A percentile compares a stretch with the other conserved stretches of the same genome.
Conservation (phyloP, 306 rosid genomes). For the Myrica gale region DNA sequence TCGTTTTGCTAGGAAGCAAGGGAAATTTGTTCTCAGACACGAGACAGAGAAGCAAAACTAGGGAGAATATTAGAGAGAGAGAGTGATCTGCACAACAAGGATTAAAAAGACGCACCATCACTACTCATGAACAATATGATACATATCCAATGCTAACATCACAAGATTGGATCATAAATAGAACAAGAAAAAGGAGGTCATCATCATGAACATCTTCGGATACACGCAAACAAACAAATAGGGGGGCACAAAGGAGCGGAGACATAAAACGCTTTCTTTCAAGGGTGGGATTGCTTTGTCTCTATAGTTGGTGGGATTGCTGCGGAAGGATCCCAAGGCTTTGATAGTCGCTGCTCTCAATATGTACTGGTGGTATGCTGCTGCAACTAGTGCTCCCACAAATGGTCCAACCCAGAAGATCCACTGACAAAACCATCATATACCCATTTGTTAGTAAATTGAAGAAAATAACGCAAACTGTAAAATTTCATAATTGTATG, state of each 20-base stretch:
- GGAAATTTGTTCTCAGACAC: not conserved
- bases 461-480: not conserved
- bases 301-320: constrained; percentile 61
- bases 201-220: constrained; percentile 10
- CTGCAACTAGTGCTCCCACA: constrained; percentile 74
- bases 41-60: not conserved
- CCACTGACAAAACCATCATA: constrained; percentile 43
- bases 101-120: not conserved
- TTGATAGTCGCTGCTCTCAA: constrained; percentile 75
- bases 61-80: not conserved
- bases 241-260: not conserved
- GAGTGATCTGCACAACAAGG: not conserved
- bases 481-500: not conserved
- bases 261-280: not conserved
- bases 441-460: not conserved
- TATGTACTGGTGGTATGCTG: constrained; percentile 80
- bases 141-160: not conserved
- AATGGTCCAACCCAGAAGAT: constrained; percentile 89
- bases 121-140: constrained; percentile 29
- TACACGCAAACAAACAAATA: constrained; percentile 16
- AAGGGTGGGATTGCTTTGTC: not conserved
- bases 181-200: not conserved
- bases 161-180: no score
- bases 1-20: no score
- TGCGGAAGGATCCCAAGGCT: constrained; percentile 78